Evolutionary conservation across 2,329 filamentous ascomycete species (phyloP), one percentile per base, ranked within the genome.

Genomic region (Scytalidium sp.): DNA sequence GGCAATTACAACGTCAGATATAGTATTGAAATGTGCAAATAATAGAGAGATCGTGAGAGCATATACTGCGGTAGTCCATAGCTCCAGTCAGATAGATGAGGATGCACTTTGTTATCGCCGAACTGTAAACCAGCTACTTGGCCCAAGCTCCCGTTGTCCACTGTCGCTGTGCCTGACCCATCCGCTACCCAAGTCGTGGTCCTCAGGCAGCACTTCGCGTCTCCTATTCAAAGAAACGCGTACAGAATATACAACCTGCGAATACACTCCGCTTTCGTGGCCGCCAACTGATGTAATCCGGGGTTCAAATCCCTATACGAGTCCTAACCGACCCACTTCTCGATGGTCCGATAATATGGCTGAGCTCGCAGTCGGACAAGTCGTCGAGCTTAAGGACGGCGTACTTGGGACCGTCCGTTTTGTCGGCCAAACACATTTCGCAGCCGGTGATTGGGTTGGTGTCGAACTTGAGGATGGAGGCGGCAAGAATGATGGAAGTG

Each of bases 401-500:
- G 85, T 87, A 60, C 80, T 80, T 60, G 94, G 82, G 59, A 80
- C 81, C 52, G 81, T 99, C 56, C 89, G 89, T 61, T 99, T 89
- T 70, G 75, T 90, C 53, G 94, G 94, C 62, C 74, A 79, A 49
- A 90, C 93, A 32, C 75, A 81, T 11, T 96, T 97, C 70, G 84
- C 90, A 50, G 74, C 79, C 5, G 93, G 92, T 55, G 84, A 88
- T 54, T 97, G 92, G 90, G 77, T 97, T 51, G 93, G 93, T 56
- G 81, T 97, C 52, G 92, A 96, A 73, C 81, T 97, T 50, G 84
- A 90, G 46, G 87, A 90, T 43, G 76, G 85, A 47, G 82, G 80
- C 19, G 93, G 94, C 25, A 97, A 97, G 75, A 97, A 97, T 62
- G 90, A 97, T 76, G 93, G 93, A 56, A 87, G 88, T 49, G 90